Percentiles rank a stretch among this genome's conserved stretches.
Conservation (phyloP, 1,284 basidiomycete genomes). For the Xerocomus amazonicus region DNA sequence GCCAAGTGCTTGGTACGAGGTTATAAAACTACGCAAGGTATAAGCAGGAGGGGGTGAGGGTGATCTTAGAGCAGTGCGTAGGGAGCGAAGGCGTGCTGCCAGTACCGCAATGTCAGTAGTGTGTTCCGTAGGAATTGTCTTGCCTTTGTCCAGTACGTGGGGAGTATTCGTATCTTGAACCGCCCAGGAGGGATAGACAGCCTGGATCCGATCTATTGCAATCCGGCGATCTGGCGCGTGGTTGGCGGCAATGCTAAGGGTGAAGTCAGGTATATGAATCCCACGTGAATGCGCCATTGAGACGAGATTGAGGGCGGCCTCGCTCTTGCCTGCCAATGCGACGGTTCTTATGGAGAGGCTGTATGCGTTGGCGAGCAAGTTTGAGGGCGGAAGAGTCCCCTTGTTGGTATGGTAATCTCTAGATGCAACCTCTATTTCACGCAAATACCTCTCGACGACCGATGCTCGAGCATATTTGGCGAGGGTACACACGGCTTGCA, state of each 20-base stretch:
- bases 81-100: constrained; percentile 20
- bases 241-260: constrained; percentile 21
- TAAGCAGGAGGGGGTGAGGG: constrained; percentile 21
- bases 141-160: not conserved
- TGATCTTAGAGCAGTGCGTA: constrained; percentile 26
- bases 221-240: constrained; percentile 14
- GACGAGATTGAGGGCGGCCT: constrained; percentile 20
- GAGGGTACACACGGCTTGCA: constrained; percentile 24
- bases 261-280: constrained; percentile 23
- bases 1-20: constrained; percentile 22
- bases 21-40: constrained; percentile 21
- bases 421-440: constrained; percentile 14
- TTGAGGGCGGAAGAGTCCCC: not conserved
- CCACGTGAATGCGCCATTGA: constrained; percentile 17
- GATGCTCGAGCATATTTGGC: constrained; percentile 23
- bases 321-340: constrained; percentile 17
- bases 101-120: constrained; percentile 10
- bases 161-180: not conserved
- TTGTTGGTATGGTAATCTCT: constrained; percentile 9
- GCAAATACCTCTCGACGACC: constrained; percentile 23
- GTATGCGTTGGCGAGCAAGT: constrained; percentile 16
- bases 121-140: not conserved
- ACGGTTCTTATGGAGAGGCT: constrained; percentile 23
- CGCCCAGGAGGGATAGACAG: constrained; percentile 15
- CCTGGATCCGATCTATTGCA: constrained; percentile 12